Conservation (phyloP, 1,139 yeast genomes). For the Sugiyamaella japonica region DNA sequence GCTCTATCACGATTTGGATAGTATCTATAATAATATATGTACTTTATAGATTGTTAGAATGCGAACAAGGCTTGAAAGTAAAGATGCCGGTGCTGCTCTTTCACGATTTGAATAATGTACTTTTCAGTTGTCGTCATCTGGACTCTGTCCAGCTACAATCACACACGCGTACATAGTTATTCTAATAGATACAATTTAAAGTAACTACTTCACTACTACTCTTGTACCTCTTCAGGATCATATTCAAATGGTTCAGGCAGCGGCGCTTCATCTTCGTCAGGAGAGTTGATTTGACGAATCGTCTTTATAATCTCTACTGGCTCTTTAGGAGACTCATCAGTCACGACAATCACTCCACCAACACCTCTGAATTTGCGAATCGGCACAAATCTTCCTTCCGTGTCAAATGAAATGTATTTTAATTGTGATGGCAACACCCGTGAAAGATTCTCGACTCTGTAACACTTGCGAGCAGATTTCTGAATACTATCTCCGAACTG, state of each 20-base stretch:
- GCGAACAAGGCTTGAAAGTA: conserved; percentile 20
- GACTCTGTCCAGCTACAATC: background rate
- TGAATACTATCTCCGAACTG: conserved; percentile 30
- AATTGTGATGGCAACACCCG: conserved; percentile 93
- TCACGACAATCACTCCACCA: conserved; percentile 78
- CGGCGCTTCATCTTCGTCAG: conserved; percentile 67
- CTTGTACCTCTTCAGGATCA: conserved; percentile 39
- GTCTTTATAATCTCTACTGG: conserved; percentile 74
- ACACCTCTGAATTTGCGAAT: conserved; percentile 76
- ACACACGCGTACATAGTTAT: conserved; percentile 8
- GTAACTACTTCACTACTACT: conserved; percentile 4
- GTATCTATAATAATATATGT: background rate
- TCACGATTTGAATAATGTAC: conserved; percentile 30
- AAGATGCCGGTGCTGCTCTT: conserved; percentile 38
- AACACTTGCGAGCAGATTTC: conserved; percentile 50
- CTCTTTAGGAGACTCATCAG: conserved; percentile 68
- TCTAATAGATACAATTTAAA: conserved; percentile 7
- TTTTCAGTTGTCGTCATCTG: background rate
- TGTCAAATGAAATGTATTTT: conserved; percentile 73
- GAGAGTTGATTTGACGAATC: conserved; percentile 68
- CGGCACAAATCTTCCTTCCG: conserved; percentile 78
- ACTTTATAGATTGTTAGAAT: background rate
- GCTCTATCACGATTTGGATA: conserved; percentile 36
- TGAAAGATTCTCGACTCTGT: conserved; percentile 71
- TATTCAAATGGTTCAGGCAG: conserved; percentile 82